A percentile compares a stretch with the other conserved stretches of the same genome.
These are phyloP conservation scores for Mucor irregularis DNA, from an alignment of 371 early-diverging fungal genomes.

Conservation along the genomic window DNA sequence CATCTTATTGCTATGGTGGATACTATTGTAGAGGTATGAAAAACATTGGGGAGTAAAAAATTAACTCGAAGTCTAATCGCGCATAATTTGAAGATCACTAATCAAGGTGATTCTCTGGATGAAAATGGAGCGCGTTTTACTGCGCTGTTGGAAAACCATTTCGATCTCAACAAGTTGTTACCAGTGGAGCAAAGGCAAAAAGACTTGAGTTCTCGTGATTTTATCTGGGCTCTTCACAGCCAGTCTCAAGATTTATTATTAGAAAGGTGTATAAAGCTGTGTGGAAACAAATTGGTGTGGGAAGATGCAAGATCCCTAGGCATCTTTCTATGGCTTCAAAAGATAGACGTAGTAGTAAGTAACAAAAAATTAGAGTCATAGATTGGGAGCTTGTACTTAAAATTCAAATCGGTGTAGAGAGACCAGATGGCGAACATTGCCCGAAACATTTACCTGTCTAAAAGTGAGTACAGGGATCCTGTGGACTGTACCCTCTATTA, in stretches of 20 bases:
- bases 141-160: conserved; percentile 70
- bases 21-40: conserved; percentile 59
- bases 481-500: conserved; percentile 84
- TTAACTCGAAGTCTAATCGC: neutral
- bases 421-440: conserved; percentile 85
- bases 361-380: neutral
- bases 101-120: conserved; percentile 76
- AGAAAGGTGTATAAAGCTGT: conserved; percentile 61
- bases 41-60: neutral
- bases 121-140: conserved; percentile 87
- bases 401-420: conserved; percentile 39
- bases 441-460: conserved; percentile 80
- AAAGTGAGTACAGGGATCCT: conserved; percentile 79
- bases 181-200: conserved; percentile 35
- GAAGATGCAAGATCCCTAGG: conserved; percentile 78
- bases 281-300: conserved; percentile 76
- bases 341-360: conserved; percentile 71
- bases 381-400: neutral
- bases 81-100: conserved; percentile 59
- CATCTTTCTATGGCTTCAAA: conserved; percentile 84
- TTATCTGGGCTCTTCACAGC: conserved; percentile 87
- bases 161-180: conserved; percentile 53
- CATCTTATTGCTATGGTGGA: conserved; percentile 64
- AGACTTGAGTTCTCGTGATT: conserved; percentile 69
- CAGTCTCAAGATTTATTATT: conserved; percentile 87